Conservation (phyloP, 1,284 basidiomycete genomes). For the Trichosporon asahii region DNA sequence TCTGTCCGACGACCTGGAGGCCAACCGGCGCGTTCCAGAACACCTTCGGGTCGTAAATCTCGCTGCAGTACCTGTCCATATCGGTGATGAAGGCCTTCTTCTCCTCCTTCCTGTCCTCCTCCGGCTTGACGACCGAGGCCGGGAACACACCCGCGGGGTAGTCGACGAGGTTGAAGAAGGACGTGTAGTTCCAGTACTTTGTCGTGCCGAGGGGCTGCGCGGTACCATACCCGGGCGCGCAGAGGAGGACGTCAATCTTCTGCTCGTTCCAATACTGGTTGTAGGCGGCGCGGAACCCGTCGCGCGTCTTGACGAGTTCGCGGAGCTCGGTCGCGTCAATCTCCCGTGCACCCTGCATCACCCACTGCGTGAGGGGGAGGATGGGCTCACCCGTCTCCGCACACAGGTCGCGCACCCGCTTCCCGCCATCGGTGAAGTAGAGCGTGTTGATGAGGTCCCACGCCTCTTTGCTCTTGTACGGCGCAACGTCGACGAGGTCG, state of each 20-base stretch:
- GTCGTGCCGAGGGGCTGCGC: slow-evolving; percentile 38
- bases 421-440: slow-evolving; percentile 43
- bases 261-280: slow-evolving; percentile 27
- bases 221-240: slow-evolving; percentile 38
- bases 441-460: slow-evolving; percentile 34
- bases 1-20: slow-evolving; percentile 26
- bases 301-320: slow-evolving; percentile 36
- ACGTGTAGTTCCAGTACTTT: slow-evolving; percentile 57
- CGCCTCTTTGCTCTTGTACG: slow-evolving; percentile 29
- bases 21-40: slow-evolving; percentile 29
- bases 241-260: slow-evolving; percentile 44
- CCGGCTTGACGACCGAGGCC: slow-evolving; percentile 52
- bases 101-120: slow-evolving; percentile 12
- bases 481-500: slow-evolving; percentile 32
- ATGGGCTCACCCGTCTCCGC: slow-evolving; percentile 35
- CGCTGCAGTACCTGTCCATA: slow-evolving; percentile 56
- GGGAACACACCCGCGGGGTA: slow-evolving; percentile 66
- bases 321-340: slow-evolving; percentile 28
- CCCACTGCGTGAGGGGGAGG: slow-evolving; percentile 37
- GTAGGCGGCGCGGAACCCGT: slow-evolving; percentile 32
- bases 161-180: slow-evolving; percentile 66
- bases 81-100: slow-evolving; percentile 55
- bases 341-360: slow-evolving; percentile 23
- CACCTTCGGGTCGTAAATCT: slow-evolving; percentile 33
- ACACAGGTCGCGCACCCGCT: slow-evolving; percentile 26